These are phyloP conservation scores for Pyrrhoderma lamaoense DNA, from an alignment of 1,284 basidiomycete species.

Conservation along the genomic window DNA sequence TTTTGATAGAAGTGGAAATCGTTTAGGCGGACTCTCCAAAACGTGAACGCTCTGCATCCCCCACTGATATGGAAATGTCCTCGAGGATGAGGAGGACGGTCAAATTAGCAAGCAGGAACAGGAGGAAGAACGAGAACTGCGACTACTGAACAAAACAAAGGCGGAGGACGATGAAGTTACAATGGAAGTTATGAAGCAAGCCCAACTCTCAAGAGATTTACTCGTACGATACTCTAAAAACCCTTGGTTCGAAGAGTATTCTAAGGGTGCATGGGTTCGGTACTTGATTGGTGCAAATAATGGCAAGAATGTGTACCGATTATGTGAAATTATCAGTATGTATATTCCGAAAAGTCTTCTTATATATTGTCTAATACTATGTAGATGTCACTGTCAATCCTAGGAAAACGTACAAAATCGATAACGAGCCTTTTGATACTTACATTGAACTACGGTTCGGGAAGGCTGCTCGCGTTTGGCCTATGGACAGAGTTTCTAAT, in stretches of 20 bases:
- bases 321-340: conserved; percentile 73
- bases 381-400: conserved; percentile 44
- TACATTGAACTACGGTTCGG: conserved; percentile 68
- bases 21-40: conserved; percentile 45
- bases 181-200: conserved; percentile 48
- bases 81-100: conserved; percentile 65
- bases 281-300: conserved; percentile 58
- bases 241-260: conserved; percentile 73
- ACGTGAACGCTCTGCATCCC: conserved; percentile 61
- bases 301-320: conserved; percentile 58
- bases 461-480: conserved; percentile 46
- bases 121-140: conserved; percentile 58
- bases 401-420: conserved; percentile 69
- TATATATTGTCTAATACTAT: not conserved
- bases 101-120: conserved; percentile 63
- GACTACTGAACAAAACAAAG: conserved; percentile 40
- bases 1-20: not conserved
- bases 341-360: conserved; percentile 16
- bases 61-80: conserved; percentile 76
- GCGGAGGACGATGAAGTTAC: conserved; percentile 44
- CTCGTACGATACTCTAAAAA: conserved; percentile 59
- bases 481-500: conserved; percentile 82
- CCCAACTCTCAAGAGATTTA: conserved; percentile 54
- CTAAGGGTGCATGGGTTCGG: conserved; percentile 75
- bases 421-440: conserved; percentile 55